Evolutionary conservation across 371 early-diverging fungal genomes (phyloP).

Genomic region (Encephalitozoon cuniculi): DNA sequence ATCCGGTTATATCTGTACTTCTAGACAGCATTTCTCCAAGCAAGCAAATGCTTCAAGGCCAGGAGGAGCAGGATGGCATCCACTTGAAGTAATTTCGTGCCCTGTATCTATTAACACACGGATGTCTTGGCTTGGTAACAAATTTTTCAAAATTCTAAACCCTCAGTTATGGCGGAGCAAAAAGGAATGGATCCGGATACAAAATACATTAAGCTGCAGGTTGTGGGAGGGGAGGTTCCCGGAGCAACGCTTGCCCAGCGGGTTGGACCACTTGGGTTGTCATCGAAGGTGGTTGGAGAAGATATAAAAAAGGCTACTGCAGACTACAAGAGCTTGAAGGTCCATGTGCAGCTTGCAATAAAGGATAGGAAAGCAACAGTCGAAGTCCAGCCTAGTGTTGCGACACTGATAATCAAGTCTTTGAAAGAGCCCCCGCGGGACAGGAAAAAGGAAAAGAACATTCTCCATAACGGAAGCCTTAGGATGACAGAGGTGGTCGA

Average conservation of each 20-base stretch:
- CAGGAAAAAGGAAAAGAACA: conserved; percentile 99
- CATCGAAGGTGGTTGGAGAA: conserved; percentile 99
- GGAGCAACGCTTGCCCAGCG: conserved; percentile 95
- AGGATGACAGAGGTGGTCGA: conserved; percentile 74
- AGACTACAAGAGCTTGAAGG: conserved; percentile 93
- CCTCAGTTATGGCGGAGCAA: not conserved
- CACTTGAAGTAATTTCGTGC: not conserved
- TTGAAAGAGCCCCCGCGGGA: conserved; percentile 88
- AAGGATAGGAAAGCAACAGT: conserved; percentile 98
- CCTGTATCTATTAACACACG: not conserved
- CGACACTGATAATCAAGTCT: conserved; percentile 90
- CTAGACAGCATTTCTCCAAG: not conserved
- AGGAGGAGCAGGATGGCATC: not conserved
- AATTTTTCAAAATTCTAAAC: not conserved
- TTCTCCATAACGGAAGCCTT: conserved; percentile 57
- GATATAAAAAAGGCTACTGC: conserved; percentile 97
- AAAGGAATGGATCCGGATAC: conserved; percentile 7
- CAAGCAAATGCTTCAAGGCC: not conserved
- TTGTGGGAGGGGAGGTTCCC: conserved; percentile 94
- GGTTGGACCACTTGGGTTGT: conserved; percentile 97
- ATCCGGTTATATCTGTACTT: not conserved
- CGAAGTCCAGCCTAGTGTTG: conserved; percentile 87
- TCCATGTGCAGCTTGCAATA: conserved; percentile 90
- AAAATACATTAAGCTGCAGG: conserved; percentile 50
- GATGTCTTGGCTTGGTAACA: not conserved